Evolutionary conservation across 305 asterid species (phyloP).

Genomic region (Fraxinus baroniana): DNA sequence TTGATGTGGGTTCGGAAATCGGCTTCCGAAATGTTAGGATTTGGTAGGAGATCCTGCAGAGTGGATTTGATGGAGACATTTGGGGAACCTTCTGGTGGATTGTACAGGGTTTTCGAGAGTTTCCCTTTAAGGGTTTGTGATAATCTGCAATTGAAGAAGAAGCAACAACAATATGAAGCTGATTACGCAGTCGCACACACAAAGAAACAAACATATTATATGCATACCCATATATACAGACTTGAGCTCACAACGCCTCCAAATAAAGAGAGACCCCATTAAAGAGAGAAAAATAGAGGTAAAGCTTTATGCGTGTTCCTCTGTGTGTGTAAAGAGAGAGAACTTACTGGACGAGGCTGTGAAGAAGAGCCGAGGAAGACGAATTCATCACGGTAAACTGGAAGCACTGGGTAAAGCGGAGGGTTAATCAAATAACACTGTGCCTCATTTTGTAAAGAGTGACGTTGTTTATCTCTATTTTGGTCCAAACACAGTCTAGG

Average conservation of each 20-base stretch:
- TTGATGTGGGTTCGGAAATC: conserved; percentile 27
- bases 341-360: conserved; percentile 39
- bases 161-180: background rate
- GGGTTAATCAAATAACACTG: background rate
- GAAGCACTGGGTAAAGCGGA: background rate
- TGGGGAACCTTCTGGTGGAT: conserved; percentile 55
- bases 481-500: too few species aligned
- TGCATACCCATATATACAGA: background rate
- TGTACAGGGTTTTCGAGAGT: conserved; percentile 50
- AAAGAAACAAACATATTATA: background rate
- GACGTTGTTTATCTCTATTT: too few species aligned
- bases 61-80: conserved; percentile 61
- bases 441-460: background rate
- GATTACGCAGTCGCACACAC: conserved; percentile 4
- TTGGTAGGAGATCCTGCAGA: conserved; percentile 57
- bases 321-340: background rate
- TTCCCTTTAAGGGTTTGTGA: conserved; percentile 46
- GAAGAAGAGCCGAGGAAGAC: conserved; percentile 35
- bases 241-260: background rate
- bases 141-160: conserved; percentile 38
- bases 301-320: background rate
- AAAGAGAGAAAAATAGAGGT: background rate
- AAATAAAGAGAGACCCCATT: background rate
- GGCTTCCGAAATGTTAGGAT: conserved; percentile 28
- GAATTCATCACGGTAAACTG: conserved; percentile 38